These are phyloP conservation scores for Lodderomyces margitis DNA, from an alignment of 1,139 yeast species.

Conservation along the genomic window DNA sequence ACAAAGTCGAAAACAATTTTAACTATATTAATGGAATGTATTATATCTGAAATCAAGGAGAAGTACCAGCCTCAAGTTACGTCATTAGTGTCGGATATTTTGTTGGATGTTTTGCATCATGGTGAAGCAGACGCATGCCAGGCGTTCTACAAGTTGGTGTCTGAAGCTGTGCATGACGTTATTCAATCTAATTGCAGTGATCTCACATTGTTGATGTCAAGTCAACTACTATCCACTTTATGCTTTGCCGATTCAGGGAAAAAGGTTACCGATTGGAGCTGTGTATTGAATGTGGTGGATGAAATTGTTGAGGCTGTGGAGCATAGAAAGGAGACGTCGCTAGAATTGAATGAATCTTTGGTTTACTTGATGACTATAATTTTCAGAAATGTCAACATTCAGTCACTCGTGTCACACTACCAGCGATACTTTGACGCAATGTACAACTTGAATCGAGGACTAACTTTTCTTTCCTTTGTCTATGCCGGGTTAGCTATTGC, in stretches of 20 bases:
- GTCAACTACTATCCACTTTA: slow-evolving; percentile 41
- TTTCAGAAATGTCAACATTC: slow-evolving; percentile 60
- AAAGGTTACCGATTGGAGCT: slow-evolving; percentile 50
- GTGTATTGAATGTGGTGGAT: slow-evolving; percentile 19
- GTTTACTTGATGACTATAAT: slow-evolving; percentile 45
- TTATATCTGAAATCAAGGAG: slow-evolving; percentile 21
- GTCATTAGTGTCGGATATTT: slow-evolving; percentile 56
- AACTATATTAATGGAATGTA: slow-evolving; percentile 39
- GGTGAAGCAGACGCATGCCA: slow-evolving; percentile 55
- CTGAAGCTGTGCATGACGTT: slow-evolving; percentile 22
- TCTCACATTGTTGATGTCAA: slow-evolving; percentile 18
- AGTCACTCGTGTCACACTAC: slow-evolving; percentile 48
- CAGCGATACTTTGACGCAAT: slow-evolving; percentile 39
- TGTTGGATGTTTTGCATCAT: slow-evolving; percentile 62
- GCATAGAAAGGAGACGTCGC: not conserved
- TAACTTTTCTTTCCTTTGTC: slow-evolving; percentile 48
- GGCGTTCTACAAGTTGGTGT: slow-evolving; percentile 39
- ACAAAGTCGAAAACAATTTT: slow-evolving; percentile 61
- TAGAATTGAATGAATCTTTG: slow-evolving; percentile 29
- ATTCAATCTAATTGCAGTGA: slow-evolving; percentile 14
- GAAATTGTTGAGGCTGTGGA: slow-evolving; percentile 15
- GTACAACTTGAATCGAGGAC: slow-evolving; percentile 27
- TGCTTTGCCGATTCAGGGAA: slow-evolving; percentile 69
- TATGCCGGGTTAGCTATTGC: slow-evolving; percentile 44
- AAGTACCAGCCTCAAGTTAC: slow-evolving; percentile 18